Base-by-base conservation (phyloP, 2,329 filamentous ascomycete genomes). In the Paecilomyces formosus region DNA sequence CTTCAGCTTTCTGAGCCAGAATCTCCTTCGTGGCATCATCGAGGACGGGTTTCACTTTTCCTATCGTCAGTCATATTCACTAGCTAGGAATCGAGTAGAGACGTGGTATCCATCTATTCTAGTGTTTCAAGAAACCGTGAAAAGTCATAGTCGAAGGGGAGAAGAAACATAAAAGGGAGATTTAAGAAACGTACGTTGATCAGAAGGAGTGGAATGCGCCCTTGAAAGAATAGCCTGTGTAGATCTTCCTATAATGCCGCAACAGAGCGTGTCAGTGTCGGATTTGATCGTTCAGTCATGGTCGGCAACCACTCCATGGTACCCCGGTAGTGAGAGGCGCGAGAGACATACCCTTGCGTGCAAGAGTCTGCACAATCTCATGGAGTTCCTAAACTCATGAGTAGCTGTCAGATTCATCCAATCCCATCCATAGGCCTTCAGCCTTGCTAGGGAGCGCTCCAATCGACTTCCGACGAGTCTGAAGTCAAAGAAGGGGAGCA, bases 161-260 rank as follows among this genome's bases (percentile, higher is more conserved):
- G 28, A 11, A 31, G 24, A 22, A 18, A 55, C 11, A 50, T 33
- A n/a, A 33, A n/a, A n/a, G 54, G 39, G 35, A 39, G 3, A 9
- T 55, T 28, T 26, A 24, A 55, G 33, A 49, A 33, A 76, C 83
- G 69, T 72, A 88, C 86, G 72, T 53, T 85, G 78, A 58, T 79
- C 73, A 24, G 86, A 83, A 12, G 90, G 87, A 3, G 92, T 96
- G 1, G 92, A 94, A 76, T 99, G 94, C 55, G 94, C 90, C 70
- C 90, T 83, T 39, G 93, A 94, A 55, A 97, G 84, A 57, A 92
- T 83, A 52, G 92, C 91, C 68, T 93, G 90, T 22, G 88, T 88
- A 61, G 86, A 86, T 66, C 90, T 85, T 63, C 90, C 89, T 83
- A 59, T 60, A 56, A 28, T 21, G 50, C 50, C 7, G 51, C 18